Conservation (phyloP, 495 filamentous ascomycete species). For the Recurvomyces mirabilis region DNA sequence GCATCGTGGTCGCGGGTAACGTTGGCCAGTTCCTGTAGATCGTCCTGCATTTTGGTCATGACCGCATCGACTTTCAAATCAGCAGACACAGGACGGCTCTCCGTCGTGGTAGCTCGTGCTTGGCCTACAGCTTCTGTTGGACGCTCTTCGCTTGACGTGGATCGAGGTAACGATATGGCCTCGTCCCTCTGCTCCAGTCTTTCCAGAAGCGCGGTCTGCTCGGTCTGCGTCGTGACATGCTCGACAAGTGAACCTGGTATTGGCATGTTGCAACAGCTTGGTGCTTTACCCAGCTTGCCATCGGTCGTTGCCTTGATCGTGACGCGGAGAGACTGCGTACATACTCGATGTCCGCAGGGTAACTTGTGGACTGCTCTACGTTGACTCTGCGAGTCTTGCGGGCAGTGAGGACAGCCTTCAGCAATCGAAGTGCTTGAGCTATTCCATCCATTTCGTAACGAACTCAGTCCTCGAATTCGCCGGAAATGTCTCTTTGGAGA, state of each 20-base stretch:
- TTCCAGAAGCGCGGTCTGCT: slow-evolving; percentile 42
- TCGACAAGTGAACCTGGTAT: slow-evolving; percentile 42
- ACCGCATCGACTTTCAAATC: slow-evolving; percentile 6
- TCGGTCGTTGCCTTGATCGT: slow-evolving; percentile 21
- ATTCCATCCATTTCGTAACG: slow-evolving; percentile 13
- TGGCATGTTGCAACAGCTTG: slow-evolving; percentile 46
- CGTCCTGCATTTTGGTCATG: slow-evolving; percentile 26
- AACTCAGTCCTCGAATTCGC: slow-evolving; percentile 17
- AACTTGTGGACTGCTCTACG: slow-evolving; percentile 14
- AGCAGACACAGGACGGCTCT: not conserved
- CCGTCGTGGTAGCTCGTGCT: not conserved
- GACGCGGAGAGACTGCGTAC: slow-evolving; percentile 14
- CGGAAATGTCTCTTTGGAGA: slow-evolving; percentile 20
- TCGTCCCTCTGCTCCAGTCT: slow-evolving; percentile 44
- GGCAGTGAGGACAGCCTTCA: slow-evolving; percentile 17
- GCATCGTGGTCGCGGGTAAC: too few species aligned
- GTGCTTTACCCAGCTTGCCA: slow-evolving; percentile 46
- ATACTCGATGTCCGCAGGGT: slow-evolving; percentile 20
- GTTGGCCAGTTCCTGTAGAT: slow-evolving; percentile 32
- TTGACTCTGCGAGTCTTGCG: slow-evolving; percentile 6
- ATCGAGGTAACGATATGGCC: slow-evolving; percentile 35
- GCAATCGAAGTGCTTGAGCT: not conserved
- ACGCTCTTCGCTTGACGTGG: not conserved
- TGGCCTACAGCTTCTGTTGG: too few species aligned
- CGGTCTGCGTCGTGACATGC: slow-evolving; percentile 37